These are phyloP conservation scores for Cryptococcus sp. DNA, from an alignment of 1,284 basidiomycete species.

Conservation along the genomic window DNA sequence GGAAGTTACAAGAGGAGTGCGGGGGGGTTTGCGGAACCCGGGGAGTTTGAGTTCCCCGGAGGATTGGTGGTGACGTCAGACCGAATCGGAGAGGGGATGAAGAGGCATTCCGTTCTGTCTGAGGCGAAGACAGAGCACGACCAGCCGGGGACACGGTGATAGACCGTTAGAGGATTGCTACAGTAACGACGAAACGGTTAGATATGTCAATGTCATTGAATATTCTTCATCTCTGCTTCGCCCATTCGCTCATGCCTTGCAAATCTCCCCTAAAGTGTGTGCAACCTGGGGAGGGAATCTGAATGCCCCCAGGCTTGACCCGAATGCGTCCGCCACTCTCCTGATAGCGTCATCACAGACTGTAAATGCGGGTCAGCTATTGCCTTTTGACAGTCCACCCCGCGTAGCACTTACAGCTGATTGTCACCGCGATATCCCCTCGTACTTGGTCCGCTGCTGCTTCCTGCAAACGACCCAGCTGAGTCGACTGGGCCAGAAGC, in stretches of 20 bases:
- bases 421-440: slow-evolving; percentile 5
- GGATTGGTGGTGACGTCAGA: too few species aligned
- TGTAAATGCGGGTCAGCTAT: slow-evolving; percentile 5
- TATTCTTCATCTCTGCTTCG: not conserved
- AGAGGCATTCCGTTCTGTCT: too few species aligned
- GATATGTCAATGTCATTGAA: not conserved
- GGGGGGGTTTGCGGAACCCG: too few species aligned
- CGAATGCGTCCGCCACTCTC: slow-evolving; percentile 35
- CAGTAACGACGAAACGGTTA: too few species aligned
- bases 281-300: slow-evolving; percentile 37
- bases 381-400: not conserved
- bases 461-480: slow-evolving; percentile 15
- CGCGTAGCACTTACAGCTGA: slow-evolving; percentile 13
- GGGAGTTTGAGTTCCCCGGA: too few species aligned
- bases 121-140: too few species aligned
- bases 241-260: slow-evolving; percentile 6
- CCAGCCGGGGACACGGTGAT: too few species aligned
- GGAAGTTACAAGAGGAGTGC: too few species aligned
- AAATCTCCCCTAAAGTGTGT: slow-evolving; percentile 32
- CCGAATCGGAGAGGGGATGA: too few species aligned
- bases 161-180: too few species aligned
- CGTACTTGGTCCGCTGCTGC: slow-evolving; percentile 10
- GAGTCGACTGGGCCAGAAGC: slow-evolving; percentile 14
- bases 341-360: slow-evolving; percentile 28
- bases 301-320: slow-evolving; percentile 38